Conservation (phyloP, 176 grass and related monocot genomes). For the Triticum dicoccoides region DNA sequence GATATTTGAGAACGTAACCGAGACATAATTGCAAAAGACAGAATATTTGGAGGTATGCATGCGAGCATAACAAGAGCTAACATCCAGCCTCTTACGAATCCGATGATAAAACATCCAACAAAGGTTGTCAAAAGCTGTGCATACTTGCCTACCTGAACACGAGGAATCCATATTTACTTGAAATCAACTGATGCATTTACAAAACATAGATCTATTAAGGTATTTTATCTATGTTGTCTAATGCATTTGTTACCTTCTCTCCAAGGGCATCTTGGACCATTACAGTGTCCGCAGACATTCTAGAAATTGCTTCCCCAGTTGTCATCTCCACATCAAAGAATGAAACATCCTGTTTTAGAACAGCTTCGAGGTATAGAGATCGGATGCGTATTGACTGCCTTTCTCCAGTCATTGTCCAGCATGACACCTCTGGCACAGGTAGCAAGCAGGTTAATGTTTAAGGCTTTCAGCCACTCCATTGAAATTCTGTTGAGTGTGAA, state of each 20-base stretch:
- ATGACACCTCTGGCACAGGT: conserved; percentile 50
- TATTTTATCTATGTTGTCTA: not conserved
- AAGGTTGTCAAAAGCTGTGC: conserved; percentile 56
- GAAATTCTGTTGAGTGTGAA: not conserved
- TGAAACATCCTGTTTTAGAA: conserved; percentile 46
- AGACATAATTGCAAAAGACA: conserved; percentile 56
- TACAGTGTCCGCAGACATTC: conserved; percentile 50
- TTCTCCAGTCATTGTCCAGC: conserved; percentile 56
- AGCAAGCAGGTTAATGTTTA: conserved; percentile 8
- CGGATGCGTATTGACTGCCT: conserved; percentile 47
- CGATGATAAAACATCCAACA: conserved; percentile 59
- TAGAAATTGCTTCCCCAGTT: conserved; percentile 43
- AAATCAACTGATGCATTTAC: not conserved
- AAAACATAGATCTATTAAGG: not conserved
- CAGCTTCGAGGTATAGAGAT: conserved; percentile 42
- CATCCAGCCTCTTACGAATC: conserved; percentile 69
- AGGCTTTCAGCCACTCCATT: conserved; percentile 20
- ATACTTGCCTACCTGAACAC: conserved; percentile 66
- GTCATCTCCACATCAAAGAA: conserved; percentile 66
- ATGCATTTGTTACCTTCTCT: conserved; percentile 44
- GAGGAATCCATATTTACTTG: not conserved
- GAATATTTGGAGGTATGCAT: conserved; percentile 44
- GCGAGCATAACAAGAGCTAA: conserved; percentile 62
- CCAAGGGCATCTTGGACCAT: conserved; percentile 57
- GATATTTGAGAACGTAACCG: conserved; percentile 50